These are phyloP conservation scores for Trichoderma brevicompactum DNA, from an alignment of 2,329 filamentous ascomycete genomes.

Conservation along the genomic window DNA sequence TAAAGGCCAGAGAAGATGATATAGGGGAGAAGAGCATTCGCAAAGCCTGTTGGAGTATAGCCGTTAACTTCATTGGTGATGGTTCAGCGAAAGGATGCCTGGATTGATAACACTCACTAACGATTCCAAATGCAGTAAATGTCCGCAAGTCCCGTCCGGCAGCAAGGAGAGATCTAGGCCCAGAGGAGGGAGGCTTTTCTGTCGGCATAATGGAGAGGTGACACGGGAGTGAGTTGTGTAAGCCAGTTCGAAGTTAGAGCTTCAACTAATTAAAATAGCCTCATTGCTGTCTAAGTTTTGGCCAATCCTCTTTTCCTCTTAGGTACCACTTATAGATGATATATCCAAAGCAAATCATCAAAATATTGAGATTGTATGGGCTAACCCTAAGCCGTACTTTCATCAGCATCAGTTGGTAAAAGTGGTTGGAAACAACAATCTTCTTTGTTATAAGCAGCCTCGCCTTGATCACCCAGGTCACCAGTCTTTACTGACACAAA, in stretches of 20 bases:
- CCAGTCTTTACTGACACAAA: neutral
- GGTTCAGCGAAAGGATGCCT: neutral
- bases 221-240: neutral
- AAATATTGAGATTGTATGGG: too few species aligned
- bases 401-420: neutral
- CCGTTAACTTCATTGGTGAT: neutral
- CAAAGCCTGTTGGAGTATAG: neutral
- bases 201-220: neutral
- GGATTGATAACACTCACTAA: neutral
- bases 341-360: too few species aligned
- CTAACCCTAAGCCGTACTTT: neutral
- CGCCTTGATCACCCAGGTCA: neutral
- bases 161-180: neutral
- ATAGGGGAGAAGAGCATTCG: slow-evolving; percentile 11
- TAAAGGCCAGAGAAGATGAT: slow-evolving; percentile 22
- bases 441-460: neutral
- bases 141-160: neutral
- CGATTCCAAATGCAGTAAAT: slow-evolving; percentile 11
- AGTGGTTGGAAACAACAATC: neutral
- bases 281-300: neutral
- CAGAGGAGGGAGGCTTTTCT: neutral
- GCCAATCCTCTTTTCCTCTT: neutral
- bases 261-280: neutral
- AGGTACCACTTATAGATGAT: too few species aligned
- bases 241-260: neutral